Percentiles rank a stretch among this genome's conserved stretches.
phyloP scores from a whole-genome alignment of 202 grass and related monocot genomes.

The Zizania palustris region DNA sequence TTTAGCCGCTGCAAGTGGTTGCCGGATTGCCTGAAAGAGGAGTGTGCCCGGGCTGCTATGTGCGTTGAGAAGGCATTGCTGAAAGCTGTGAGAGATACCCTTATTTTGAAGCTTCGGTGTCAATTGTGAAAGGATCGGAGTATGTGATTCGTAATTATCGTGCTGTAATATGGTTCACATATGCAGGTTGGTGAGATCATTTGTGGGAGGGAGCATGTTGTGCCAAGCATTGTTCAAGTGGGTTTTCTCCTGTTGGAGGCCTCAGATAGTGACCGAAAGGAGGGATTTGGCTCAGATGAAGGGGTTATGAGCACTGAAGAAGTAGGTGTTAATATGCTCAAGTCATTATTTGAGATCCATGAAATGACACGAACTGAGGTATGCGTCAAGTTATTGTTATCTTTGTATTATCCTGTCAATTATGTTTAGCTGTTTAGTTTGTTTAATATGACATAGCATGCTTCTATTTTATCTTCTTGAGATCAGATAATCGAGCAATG shows the following conservation, averaged over 20 bases:
- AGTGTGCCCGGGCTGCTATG: conserved; percentile 48
- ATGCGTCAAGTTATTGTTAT: conserved; percentile 18
- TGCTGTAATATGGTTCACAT: conserved; percentile 30
- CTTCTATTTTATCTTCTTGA: conserved; percentile 35
- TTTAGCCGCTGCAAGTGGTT: conserved; percentile 84
- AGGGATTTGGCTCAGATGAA: conserved; percentile 37
- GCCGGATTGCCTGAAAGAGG: conserved; percentile 61
- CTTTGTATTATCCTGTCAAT: conserved; percentile 6
- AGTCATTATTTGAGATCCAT: conserved; percentile 76
- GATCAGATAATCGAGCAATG: conserved; percentile 85
- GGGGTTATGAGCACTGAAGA: conserved; percentile 59
- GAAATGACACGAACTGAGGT: conserved; percentile 75
- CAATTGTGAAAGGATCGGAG: conserved; percentile 1
- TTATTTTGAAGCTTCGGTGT: conserved; percentile 18
- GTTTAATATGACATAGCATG: conserved; percentile 32
- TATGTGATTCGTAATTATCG: neutral
- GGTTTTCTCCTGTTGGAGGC: conserved; percentile 73
- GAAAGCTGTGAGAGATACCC: conserved; percentile 65
- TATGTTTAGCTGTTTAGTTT: conserved; percentile 24
- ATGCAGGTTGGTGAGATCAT: conserved; percentile 70
- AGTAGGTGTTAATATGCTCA: conserved; percentile 73
- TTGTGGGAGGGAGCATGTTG: conserved; percentile 72
- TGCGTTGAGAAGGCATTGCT: conserved; percentile 64
- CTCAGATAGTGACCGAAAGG: conserved; percentile 43
- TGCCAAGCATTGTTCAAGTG: conserved; percentile 79